phyloP scores from a whole-genome alignment of 495 filamentous ascomycete species.

The Parathielavia hyrcaniae region DNA sequence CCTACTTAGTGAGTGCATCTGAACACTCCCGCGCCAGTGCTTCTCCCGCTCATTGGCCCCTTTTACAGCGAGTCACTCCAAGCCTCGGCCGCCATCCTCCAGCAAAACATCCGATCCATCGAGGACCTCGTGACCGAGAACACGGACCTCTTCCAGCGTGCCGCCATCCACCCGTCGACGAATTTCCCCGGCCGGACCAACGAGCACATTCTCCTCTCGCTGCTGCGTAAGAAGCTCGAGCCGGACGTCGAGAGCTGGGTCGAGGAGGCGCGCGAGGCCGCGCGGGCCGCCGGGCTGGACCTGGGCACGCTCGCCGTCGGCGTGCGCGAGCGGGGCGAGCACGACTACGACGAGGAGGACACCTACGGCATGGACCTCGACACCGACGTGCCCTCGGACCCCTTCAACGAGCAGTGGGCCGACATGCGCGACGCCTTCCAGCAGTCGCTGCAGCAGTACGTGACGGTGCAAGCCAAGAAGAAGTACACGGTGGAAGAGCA shows the following conservation, averaged over 20 bases:
- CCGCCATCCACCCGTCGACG: conserved; percentile 67
- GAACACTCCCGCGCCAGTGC: background rate
- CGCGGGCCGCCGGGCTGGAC: conserved; percentile 22
- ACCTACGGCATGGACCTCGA: conserved; percentile 26
- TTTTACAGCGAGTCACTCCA: conserved; percentile 62
- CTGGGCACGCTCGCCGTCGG: conserved; percentile 19
- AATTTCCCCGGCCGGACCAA: conserved; percentile 68
- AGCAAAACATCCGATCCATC: conserved; percentile 54
- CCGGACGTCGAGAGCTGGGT: conserved; percentile 68
- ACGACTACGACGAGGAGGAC: conserved; percentile 27
- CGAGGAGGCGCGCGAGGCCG: conserved; percentile 49
- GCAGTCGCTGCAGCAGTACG: conserved; percentile 36
- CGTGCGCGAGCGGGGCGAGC: conserved; percentile 16
- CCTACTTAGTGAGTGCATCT: conserved; percentile 31
- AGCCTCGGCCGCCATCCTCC: conserved; percentile 58
- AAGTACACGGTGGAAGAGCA: conserved; percentile 63
- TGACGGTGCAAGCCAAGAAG: conserved; percentile 45
- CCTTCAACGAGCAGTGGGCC: conserved; percentile 39
- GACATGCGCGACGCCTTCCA: conserved; percentile 38
- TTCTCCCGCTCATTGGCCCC: background rate
- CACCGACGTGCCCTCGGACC: conserved; percentile 34
- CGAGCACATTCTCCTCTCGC: conserved; percentile 52
- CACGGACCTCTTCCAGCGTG: conserved; percentile 52
- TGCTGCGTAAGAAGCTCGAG: conserved; percentile 77
- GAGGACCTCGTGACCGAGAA: conserved; percentile 54